A percentile compares a stretch with the other conserved stretches of the same genome.
These are phyloP conservation scores for Solanum hybrid DNA, from an alignment of 305 asterid species.

Conservation along the genomic window DNA sequence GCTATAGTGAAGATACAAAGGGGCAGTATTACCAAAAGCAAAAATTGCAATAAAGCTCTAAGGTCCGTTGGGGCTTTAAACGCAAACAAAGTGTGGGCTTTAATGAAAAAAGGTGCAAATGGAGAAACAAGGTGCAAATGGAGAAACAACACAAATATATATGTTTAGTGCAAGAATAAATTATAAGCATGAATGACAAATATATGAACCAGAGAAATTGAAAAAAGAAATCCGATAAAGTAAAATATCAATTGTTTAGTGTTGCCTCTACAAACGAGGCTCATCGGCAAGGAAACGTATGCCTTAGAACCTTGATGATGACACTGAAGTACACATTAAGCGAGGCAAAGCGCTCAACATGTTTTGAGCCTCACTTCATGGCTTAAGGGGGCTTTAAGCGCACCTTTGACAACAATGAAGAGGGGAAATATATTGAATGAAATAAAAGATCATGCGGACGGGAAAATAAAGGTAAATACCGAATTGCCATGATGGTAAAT, in stretches of 20 bases:
- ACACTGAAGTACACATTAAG: not conserved
- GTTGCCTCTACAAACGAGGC: not conserved
- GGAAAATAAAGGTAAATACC: constrained; percentile 35
- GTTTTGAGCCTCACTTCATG: not conserved
- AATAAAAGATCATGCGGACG: not conserved
- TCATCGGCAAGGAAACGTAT: not conserved
- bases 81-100: not conserved
- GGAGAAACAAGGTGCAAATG: not conserved
- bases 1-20: not conserved
- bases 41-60: not conserved
- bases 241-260: not conserved
- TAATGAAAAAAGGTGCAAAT: not conserved
- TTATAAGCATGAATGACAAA: not conserved
- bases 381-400: not conserved
- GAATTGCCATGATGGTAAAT: constrained; percentile 82
- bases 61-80: not conserved
- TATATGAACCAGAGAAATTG: not conserved
- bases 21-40: not conserved
- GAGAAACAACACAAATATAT: not conserved
- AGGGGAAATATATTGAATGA: not conserved
- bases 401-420: not conserved
- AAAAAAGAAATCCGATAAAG: not conserved
- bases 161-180: not conserved
- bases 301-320: not conserved
- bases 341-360: not conserved